Evolutionary conservation across 805 yeast genomes (phyloP), one percentile per base, ranked within the genome.

Genomic region (Candida schatavii): DNA sequence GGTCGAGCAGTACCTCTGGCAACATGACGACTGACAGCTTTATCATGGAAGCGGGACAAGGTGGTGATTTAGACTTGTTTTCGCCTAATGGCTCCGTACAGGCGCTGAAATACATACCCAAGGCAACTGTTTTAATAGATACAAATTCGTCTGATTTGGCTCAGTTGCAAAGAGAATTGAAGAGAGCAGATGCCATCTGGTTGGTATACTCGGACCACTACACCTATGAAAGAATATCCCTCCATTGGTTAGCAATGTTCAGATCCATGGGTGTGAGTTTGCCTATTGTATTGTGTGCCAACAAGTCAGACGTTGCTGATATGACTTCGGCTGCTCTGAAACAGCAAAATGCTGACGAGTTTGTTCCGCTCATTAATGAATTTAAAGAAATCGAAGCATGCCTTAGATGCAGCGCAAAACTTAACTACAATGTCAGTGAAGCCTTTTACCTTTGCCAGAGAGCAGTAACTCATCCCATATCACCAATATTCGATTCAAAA

Each of bases 331-430:
- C 69, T 5, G 57, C 68, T 1, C 72, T 80, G 32, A 61, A 60
- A 44, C 51, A 57, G 26, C 67, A 58, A 46, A 66, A 68, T 46
- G 74, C 79, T 28, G 96, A 89, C 37, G 97, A 93, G 54, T 83
- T 90, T 64, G 73, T 88, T 4, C 95, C 96, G 0, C 69, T 91
- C 28, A 67, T 90, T 57, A 81, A 87, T 54, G 97, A 93, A 56
- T 93, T 85, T 65, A 91, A 93, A 59, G 98, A 93, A 54, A 85
- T 91, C 18, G 98, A 90, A 57, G 84, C 95, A 0, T 91, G 97
- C 52, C 80, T 93, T 22, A 72, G 95, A 43, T 82, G 95, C 50
- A 85, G 95, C 52, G 96, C 98, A 2, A 84, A 83, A 51, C 77
- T 77, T n/a, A 83, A 82, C 48, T 75, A 81, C 51, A 90, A 93